Percentiles rank a stretch among this genome's conserved stretches.
These are phyloP conservation scores for Brassica incana DNA, from an alignment of 345 rosid species.

Conservation along the genomic window DNA sequence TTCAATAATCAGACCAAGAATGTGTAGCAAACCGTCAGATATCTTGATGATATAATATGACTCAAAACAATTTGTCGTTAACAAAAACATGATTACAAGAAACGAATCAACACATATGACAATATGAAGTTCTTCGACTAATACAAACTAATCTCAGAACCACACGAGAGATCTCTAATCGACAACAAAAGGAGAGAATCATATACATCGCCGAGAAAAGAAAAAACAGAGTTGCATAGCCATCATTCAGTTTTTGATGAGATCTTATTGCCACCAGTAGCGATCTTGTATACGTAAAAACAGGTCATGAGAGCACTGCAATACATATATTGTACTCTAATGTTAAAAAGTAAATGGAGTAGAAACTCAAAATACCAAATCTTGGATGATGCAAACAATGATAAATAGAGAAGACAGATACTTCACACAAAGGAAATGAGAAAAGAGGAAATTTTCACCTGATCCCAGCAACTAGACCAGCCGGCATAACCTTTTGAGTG, in stretches of 20 bases:
- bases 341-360: constrained; percentile 3
- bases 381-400: constrained; percentile 18
- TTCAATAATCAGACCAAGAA: neutral
- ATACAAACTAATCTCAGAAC: constrained; percentile 10
- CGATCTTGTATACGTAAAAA: constrained; percentile 80
- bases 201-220: neutral
- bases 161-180: constrained; percentile 20
- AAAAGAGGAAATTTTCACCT: constrained; percentile 45
- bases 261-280: constrained; percentile 81
- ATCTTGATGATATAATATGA: constrained; percentile 6
- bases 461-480: constrained; percentile 83
- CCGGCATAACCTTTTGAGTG: constrained; percentile 92
- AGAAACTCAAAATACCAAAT: neutral
- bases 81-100: constrained; percentile 21
- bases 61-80: constrained; percentile 14
- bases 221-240: neutral
- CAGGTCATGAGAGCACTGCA: constrained; percentile 90
- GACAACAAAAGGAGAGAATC: constrained; percentile 21
- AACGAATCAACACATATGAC: constrained; percentile 16
- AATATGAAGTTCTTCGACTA: neutral
- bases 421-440: neutral
- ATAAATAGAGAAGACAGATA: neutral
- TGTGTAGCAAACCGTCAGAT: constrained; percentile 15
- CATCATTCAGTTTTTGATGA: constrained; percentile 71
- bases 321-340: constrained; percentile 17